Conservation (phyloP, 306 rosid genomes). For the Acacia acuminata region DNA sequence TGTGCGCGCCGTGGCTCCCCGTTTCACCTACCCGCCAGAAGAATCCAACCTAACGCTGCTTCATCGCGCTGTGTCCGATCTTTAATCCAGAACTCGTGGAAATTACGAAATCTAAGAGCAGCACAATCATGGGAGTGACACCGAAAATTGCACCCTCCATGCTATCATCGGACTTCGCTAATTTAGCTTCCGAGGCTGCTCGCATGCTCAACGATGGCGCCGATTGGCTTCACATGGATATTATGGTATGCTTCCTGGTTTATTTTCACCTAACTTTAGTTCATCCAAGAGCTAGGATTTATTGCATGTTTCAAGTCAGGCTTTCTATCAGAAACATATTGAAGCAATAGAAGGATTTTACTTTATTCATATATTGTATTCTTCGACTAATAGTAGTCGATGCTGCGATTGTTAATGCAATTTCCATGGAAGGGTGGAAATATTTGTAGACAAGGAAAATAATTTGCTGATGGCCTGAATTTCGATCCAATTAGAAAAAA, state of each 20-base stretch:
- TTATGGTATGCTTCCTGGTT: slow-evolving; percentile 59
- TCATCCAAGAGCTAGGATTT: background rate
- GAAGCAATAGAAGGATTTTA: background rate
- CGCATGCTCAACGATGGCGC: slow-evolving; percentile 82
- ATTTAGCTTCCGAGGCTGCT: slow-evolving; percentile 88
- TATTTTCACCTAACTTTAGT: background rate
- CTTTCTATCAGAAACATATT: background rate
- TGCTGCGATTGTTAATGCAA: background rate
- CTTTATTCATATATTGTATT: background rate
- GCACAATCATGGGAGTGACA: slow-evolving; percentile 37
- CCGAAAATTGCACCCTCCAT: slow-evolving; percentile 98
- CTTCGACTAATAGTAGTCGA: background rate
- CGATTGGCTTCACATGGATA: slow-evolving; percentile 99
- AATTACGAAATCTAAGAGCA: background rate
- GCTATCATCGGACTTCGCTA: slow-evolving; percentile 94
- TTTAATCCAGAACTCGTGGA: background rate
- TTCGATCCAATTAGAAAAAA: background rate
- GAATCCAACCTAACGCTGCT: background rate
- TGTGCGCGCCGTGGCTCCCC: background rate
- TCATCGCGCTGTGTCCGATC: background rate
- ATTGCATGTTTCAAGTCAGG: background rate
- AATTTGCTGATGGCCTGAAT: background rate
- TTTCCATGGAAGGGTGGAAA: background rate
- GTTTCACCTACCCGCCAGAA: background rate
- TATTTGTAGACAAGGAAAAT: background rate